Percentiles rank a stretch among this genome's conserved stretches.
These are phyloP conservation scores for Trichoderma atrobrunneum DNA, from an alignment of 2,329 filamentous ascomycete genomes.

Conservation along the genomic window DNA sequence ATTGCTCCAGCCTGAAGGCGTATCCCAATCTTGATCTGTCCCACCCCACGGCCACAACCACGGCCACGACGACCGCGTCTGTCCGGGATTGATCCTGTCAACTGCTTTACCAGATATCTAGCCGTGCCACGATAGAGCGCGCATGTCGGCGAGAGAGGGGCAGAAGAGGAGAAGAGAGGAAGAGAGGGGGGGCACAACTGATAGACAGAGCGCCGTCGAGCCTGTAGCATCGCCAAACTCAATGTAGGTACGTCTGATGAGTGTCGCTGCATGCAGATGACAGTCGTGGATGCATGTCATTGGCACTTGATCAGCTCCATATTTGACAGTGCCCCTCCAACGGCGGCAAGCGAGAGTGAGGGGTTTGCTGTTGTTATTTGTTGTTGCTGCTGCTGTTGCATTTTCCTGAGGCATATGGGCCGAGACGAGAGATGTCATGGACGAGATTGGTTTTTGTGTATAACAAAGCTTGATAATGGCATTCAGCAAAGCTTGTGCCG, in stretches of 20 bases:
- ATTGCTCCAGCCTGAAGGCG: conserved; percentile 9
- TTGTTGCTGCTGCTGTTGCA: not conserved
- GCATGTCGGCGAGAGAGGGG: conserved; percentile 6
- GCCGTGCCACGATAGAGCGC: conserved; percentile 18
- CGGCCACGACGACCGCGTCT: not conserved
- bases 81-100: not conserved
- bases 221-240: conserved; percentile 14
- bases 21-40: conserved; percentile 18
- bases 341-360: conserved; percentile 17
- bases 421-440: not conserved
- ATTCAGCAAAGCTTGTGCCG: not conserved
- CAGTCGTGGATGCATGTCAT: conserved; percentile 21
- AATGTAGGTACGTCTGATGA: conserved; percentile 16
- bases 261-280: conserved; percentile 18
- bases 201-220: conserved; percentile 1
- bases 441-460: not conserved
- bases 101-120: conserved; percentile 6
- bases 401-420: not conserved
- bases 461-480: conserved; percentile 11
- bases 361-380: not conserved
- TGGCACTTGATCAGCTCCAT: conserved; percentile 19
- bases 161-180: not conserved
- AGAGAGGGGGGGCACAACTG: not conserved
- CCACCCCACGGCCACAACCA: not conserved
- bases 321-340: conserved; percentile 14